Conservation (phyloP, 78 protist species). For the Chrysochromulina parva region DNA sequence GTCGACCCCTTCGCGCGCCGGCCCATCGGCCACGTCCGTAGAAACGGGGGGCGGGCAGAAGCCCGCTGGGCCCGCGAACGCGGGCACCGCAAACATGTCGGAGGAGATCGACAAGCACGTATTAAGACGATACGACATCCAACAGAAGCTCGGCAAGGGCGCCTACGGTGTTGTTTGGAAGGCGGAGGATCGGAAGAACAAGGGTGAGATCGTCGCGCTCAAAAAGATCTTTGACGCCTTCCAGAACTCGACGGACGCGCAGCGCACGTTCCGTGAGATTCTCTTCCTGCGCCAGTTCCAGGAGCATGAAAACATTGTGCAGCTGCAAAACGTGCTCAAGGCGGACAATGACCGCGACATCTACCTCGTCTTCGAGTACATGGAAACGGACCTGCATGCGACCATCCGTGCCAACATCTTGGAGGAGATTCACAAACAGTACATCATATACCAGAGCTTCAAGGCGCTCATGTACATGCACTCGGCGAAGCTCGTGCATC, state of each 20-base stretch:
- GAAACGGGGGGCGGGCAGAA: too few species aligned
- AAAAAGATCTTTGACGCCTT: conserved; percentile 98
- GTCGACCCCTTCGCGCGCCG: too few species aligned
- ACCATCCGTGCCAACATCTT: conserved; percentile 96
- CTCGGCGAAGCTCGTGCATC: conserved; percentile 87
- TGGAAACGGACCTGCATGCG: conserved; percentile 95
- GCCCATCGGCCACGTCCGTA: too few species aligned
- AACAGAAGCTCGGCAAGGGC: conserved; percentile 86
- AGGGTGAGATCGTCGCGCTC: conserved; percentile 80
- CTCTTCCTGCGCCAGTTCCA: conserved; percentile 86
- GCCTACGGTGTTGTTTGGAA: conserved; percentile 99
- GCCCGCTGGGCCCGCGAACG: too few species aligned
- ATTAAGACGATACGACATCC: conserved; percentile 82
- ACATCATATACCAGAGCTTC: conserved; percentile 92
- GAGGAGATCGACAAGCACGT: conserved; percentile 86
- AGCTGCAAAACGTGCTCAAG: conserved; percentile 80
- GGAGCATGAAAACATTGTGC: conserved; percentile 90
- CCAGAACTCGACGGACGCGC: conserved; percentile 97
- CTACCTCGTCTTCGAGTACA: conserved; percentile 92
- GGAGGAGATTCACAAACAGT: conserved; percentile 94
- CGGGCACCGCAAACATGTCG: too few species aligned
- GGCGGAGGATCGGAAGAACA: conserved; percentile 78
- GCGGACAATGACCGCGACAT: conserved; percentile 97
- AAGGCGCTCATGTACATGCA: conserved; percentile 92
- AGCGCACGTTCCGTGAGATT: conserved; percentile 97